Percentiles rank a stretch among this genome's conserved stretches.
phyloP scores from a whole-genome alignment of 2,329 filamentous ascomycete species.

The Sporothrix luriei region DNA sequence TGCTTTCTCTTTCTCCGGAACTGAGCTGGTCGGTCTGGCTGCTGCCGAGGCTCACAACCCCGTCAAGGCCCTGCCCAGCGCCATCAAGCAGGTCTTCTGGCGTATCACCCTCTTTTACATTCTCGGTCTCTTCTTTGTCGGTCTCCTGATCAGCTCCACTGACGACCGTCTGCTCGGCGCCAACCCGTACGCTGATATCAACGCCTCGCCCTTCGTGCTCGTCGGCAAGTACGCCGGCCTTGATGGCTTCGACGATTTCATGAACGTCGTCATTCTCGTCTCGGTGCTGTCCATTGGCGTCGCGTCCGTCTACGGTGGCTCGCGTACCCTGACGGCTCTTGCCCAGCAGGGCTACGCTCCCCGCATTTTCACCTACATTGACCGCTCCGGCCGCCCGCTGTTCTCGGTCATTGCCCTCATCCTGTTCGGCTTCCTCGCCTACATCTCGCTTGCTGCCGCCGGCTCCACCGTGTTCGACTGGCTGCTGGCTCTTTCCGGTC shows the following conservation, averaged over 20 bases:
- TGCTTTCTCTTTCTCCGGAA: conserved; percentile 72
- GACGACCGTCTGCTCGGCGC: conserved; percentile 52
- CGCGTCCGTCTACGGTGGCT: conserved; percentile 61
- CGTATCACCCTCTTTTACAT: conserved; percentile 60
- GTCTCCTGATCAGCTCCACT: conserved; percentile 52
- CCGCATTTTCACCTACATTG: conserved; percentile 59
- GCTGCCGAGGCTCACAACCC: conserved; percentile 73
- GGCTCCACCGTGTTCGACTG: conserved; percentile 62
- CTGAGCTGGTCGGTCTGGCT: conserved; percentile 73
- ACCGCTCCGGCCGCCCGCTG: conserved; percentile 60
- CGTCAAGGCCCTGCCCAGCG: conserved; percentile 72
- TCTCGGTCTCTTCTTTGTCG: conserved; percentile 56
- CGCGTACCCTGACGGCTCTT: conserved; percentile 61
- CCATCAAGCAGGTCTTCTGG: conserved; percentile 77
- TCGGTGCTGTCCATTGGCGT: conserved; percentile 63
- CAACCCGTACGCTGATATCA: conserved; percentile 50
- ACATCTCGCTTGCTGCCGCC: conserved; percentile 49
- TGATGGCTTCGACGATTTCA: conserved; percentile 56
- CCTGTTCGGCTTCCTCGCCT: conserved; percentile 55
- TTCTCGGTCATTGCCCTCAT: conserved; percentile 53
- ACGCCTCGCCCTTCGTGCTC: conserved; percentile 61
- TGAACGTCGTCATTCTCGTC: conserved; percentile 62
- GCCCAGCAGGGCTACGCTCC: conserved; percentile 63
- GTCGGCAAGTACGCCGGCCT: conserved; percentile 58
- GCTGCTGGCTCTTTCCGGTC: conserved; percentile 66